Percentiles rank a stretch among this genome's conserved stretches.
These are phyloP conservation scores for Trichoderma pleuroti DNA, from an alignment of 2,329 filamentous ascomycete genomes.

Conservation along the genomic window DNA sequence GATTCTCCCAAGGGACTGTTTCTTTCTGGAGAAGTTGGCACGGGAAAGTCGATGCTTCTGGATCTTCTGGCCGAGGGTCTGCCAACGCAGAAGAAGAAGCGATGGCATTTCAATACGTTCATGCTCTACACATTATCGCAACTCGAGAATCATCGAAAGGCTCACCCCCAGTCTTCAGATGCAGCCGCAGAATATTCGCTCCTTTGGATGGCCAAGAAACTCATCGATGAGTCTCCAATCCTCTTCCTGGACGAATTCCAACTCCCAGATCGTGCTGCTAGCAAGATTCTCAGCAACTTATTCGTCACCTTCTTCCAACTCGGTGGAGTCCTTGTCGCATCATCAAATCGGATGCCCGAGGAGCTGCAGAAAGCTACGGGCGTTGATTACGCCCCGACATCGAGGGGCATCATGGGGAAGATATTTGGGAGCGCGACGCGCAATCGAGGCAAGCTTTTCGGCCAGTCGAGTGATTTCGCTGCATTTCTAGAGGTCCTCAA, in stretches of 20 bases:
- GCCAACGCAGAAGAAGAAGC: conserved; percentile 66
- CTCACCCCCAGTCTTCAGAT: conserved; percentile 23
- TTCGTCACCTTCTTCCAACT: conserved; percentile 79
- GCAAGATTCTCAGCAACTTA: conserved; percentile 74
- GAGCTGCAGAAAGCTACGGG: conserved; percentile 74
- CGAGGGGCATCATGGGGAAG: conserved; percentile 50
- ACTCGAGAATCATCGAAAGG: conserved; percentile 61
- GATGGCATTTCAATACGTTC: conserved; percentile 84
- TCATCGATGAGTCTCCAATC: conserved; percentile 71
- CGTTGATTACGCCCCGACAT: conserved; percentile 59
- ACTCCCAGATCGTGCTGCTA: conserved; percentile 71
- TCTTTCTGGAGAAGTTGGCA: conserved; percentile 77
- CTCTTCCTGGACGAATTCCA: conserved; percentile 83
- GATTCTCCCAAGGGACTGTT: conserved; percentile 72
- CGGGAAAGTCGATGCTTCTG: conserved; percentile 81
- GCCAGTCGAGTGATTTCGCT: conserved; percentile 67
- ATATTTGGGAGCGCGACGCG: conserved; percentile 41
- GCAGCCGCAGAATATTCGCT: conserved; percentile 57
- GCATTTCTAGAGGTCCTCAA: conserved; percentile 72
- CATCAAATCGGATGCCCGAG: conserved; percentile 80
- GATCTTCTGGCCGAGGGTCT: conserved; percentile 76
- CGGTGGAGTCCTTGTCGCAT: conserved; percentile 75
- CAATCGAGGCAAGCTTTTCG: conserved; percentile 49
- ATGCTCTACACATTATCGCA: conserved; percentile 75
- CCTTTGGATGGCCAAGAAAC: conserved; percentile 69